These are phyloP conservation scores for Thuja plicata DNA, from an alignment of 83 land plant species.

Conservation along the genomic window DNA sequence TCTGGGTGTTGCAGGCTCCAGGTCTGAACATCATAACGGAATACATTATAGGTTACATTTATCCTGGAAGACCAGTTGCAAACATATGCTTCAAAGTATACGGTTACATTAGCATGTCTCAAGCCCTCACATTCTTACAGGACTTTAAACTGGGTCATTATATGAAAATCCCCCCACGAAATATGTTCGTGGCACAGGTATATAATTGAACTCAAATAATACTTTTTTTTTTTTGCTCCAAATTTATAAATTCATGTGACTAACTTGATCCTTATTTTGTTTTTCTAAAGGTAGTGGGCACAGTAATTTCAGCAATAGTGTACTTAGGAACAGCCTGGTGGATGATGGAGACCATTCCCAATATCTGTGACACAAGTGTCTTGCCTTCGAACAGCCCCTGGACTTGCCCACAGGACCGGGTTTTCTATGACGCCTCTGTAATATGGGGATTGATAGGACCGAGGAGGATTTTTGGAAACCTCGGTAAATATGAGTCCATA, in stretches of 20 bases:
- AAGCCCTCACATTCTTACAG: constrained; percentile 45
- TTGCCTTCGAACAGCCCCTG: constrained; percentile 60
- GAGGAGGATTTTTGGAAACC: constrained; percentile 46
- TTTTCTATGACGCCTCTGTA: constrained; percentile 62
- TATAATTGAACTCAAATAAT: neutral
- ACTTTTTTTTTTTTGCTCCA: neutral
- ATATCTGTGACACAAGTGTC: constrained; percentile 42
- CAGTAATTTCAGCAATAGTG: constrained; percentile 48
- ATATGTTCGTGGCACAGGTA: constrained; percentile 63
- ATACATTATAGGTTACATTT: constrained; percentile 48
- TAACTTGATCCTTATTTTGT: neutral
- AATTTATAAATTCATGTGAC: neutral
- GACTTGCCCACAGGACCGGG: constrained; percentile 62
- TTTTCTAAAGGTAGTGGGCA: constrained; percentile 38
- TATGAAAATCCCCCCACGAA: constrained; percentile 57
- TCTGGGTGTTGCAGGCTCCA: constrained; percentile 31
- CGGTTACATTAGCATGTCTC: constrained; percentile 54
- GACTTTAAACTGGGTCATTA: constrained; percentile 60
- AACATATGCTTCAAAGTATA: constrained; percentile 56
- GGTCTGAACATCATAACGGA: constrained; percentile 55
- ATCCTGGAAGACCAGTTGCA: constrained; percentile 51
- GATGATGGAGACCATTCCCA: constrained; percentile 31
- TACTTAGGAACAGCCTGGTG: constrained; percentile 48
- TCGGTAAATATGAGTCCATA: constrained; percentile 37
- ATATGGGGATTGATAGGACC: constrained; percentile 72